A percentile compares a stretch with the other conserved stretches of the same genome.
Conservation (phyloP, 2,329 filamentous ascomycete species). For the Fusarium sambucinum region DNA sequence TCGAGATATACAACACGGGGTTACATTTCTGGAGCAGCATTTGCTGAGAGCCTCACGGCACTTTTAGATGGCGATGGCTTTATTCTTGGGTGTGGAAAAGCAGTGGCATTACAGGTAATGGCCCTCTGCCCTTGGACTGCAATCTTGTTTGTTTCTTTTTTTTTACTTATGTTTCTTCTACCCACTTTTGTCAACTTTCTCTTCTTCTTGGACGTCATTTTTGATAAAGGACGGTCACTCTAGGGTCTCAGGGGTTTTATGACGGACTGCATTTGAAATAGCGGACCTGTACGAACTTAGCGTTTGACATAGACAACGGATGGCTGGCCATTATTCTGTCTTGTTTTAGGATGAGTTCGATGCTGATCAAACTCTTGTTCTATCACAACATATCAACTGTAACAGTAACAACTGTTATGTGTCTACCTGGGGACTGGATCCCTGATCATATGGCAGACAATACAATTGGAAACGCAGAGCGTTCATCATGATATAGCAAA, state of each 20-base stretch:
- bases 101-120: constrained; percentile 25
- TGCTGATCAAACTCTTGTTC: not conserved
- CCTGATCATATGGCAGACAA: constrained; percentile 19
- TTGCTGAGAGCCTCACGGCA: constrained; percentile 49
- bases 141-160: constrained; percentile 3
- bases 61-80: constrained; percentile 30
- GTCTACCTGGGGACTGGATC: constrained; percentile 21
- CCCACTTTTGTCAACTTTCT: not conserved
- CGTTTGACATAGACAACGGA: constrained; percentile 15
- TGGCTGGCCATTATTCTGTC: constrained; percentile 40
- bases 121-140: constrained; percentile 2
- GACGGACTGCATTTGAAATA: constrained; percentile 35
- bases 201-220: constrained; percentile 33
- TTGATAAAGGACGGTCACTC: constrained; percentile 28
- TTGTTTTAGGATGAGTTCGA: constrained; percentile 19
- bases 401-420: constrained; percentile 26
- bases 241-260: constrained; percentile 38
- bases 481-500: constrained; percentile 41
- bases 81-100: constrained; percentile 15
- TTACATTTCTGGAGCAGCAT: constrained; percentile 45
- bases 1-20: constrained; percentile 26
- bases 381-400: constrained; percentile 37
- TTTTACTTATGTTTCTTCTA: not conserved
- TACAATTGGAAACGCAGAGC: constrained; percentile 35
- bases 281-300: constrained; percentile 15